Conservation (phyloP, 306 rosid genomes). For the Glycine soja region DNA sequence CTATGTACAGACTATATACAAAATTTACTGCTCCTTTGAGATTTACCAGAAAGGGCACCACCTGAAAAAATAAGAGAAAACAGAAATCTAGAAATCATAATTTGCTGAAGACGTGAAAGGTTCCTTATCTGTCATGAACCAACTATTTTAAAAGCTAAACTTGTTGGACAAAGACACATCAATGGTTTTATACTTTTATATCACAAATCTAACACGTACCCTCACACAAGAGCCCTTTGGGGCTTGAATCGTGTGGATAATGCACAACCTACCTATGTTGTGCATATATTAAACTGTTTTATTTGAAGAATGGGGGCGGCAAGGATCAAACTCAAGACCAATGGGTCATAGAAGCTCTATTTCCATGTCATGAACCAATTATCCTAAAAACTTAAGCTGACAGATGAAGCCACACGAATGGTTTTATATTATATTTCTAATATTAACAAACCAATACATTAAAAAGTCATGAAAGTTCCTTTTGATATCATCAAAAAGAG, state of each 20-base stretch:
- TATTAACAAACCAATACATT: slow-evolving; percentile 1
- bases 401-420: neutral
- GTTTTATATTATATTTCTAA: neutral
- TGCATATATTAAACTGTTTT: neutral
- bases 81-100: slow-evolving; percentile 1
- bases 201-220: neutral
- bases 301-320: neutral
- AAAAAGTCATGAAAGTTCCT: neutral
- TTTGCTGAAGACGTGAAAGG: neutral
- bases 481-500: slow-evolving; percentile 29
- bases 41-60: slow-evolving; percentile 97
- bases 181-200: slow-evolving; percentile 22
- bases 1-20: slow-evolving; percentile 57
- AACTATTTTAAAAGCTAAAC: neutral
- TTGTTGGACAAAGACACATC: neutral
- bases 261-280: neutral
- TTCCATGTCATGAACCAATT: neutral
- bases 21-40: slow-evolving; percentile 44
- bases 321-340: neutral
- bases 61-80: slow-evolving; percentile 58
- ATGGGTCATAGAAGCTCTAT: neutral
- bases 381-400: neutral
- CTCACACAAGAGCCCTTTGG: neutral
- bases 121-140: neutral
- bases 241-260: slow-evolving; percentile 3